These are phyloP conservation scores for Fagus sylvatica DNA, from an alignment of 306 rosid genomes.

Conservation along the genomic window DNA sequence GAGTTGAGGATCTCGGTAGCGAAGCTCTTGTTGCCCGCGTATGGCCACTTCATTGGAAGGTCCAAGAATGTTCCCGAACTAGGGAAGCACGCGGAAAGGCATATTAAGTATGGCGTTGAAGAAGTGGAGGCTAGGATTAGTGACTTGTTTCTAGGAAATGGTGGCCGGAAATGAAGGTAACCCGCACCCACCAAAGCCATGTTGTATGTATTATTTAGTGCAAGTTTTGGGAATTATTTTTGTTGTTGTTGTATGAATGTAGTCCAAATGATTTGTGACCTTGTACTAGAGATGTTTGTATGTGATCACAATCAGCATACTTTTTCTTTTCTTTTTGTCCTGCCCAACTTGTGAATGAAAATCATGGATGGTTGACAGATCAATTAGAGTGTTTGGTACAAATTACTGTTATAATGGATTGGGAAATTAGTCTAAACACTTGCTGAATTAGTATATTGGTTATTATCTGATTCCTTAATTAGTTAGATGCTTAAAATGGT, in stretches of 20 bases:
- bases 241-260: slow-evolving; percentile 14
- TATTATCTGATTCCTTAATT: not conserved
- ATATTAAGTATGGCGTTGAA: slow-evolving; percentile 54
- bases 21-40: slow-evolving; percentile 65
- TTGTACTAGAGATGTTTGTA: slow-evolving; percentile 25
- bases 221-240: slow-evolving; percentile 31
- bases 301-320: not conserved
- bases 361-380: not conserved
- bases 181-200: slow-evolving; percentile 12
- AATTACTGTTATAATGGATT: not conserved
- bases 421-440: no score
- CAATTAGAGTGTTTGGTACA: not conserved
- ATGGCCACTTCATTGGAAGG: slow-evolving; percentile 62
- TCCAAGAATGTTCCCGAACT: slow-evolving; percentile 55
- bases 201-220: slow-evolving; percentile 42
- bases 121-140: slow-evolving; percentile 57
- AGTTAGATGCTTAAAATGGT: not conserved
- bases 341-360: slow-evolving; percentile 3
- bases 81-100: slow-evolving; percentile 58
- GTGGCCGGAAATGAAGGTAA: slow-evolving; percentile 58
- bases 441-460: not conserved
- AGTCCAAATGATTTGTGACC: slow-evolving; percentile 29
- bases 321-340: not conserved
- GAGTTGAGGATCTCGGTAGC: slow-evolving; percentile 61
- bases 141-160: slow-evolving; percentile 56